Base-by-base conservation (phyloP, 495 filamentous ascomycete genomes). In the Penicillium verhagenii region DNA sequence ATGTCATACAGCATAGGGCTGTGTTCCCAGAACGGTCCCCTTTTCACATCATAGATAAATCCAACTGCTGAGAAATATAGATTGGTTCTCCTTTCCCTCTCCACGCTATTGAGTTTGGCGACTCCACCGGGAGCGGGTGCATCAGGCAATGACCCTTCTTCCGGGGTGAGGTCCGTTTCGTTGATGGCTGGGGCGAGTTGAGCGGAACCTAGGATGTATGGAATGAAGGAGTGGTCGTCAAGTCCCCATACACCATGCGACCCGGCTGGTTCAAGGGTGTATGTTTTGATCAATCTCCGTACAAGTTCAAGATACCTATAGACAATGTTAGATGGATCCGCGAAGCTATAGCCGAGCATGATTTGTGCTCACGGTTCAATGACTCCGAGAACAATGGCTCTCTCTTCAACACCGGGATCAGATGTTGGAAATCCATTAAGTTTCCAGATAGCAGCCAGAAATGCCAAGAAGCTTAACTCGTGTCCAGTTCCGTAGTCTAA, bases 51-150 rank as follows among this genome's bases (percentile, higher is more conserved):
- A 67, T 96, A 88, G 64, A 99, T 97, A 73, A 99, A 99, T 8
- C 90, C 92, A 57, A 99, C 82, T n/a, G 94, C 95, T n/a, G 86
- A 87, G 76, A 97, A 99, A 70, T 99, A 99, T 77, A 99, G 82
- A 69, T 97, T 96, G 13, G 61, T 75, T 48, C 78, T 75, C 49
- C 90, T 77, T 66, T 92, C 84, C 38, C 79, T 72, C 39, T 89
- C 79, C 25, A 96, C 92, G 14, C 83, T 68, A 21, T 71, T 72
- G 2, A 74, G 61, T 58, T 91, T 92, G 10, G 81, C 77, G 4
- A 97, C 82, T 52, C 84, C 83, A 6, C 72, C 68, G 2, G 92
- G 86, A 44, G 86, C 80, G 1, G 93, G 91, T 1, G 91, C 83
- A 52, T 82, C 76, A 10, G 79, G 76, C 1, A 87, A 62, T 9